These are phyloP conservation scores for Mortierella sp. DNA, from an alignment of 371 early-diverging fungal genomes.

Conservation along the genomic window DNA sequence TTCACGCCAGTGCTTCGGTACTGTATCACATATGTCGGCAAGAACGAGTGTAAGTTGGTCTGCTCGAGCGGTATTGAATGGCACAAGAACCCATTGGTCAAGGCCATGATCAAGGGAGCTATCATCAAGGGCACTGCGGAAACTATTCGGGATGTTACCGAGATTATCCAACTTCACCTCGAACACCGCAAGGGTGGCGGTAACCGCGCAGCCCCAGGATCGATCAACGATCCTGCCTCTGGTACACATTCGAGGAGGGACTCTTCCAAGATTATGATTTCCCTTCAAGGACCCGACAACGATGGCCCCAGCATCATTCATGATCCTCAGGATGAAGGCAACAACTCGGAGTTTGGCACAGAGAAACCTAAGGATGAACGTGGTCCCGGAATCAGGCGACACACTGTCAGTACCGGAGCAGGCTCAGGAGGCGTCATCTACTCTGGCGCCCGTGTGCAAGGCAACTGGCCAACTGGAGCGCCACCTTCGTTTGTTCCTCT, in stretches of 20 bases:
- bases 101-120: conserved; percentile 60
- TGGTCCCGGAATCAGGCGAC: conserved; percentile 32
- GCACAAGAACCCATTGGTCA: conserved; percentile 69
- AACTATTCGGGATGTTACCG: conserved; percentile 44
- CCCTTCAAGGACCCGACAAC: conserved; percentile 43
- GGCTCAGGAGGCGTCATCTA: conserved; percentile 12
- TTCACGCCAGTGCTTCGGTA: conserved; percentile 71
- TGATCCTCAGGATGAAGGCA: conserved; percentile 25
- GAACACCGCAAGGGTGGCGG: conserved; percentile 20
- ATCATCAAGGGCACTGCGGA: conserved; percentile 53
- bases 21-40: conserved; percentile 67
- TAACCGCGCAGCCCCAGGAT: not conserved
- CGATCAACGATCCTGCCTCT: not conserved
- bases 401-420: conserved; percentile 46
- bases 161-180: conserved; percentile 41
- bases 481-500: conserved; percentile 33
- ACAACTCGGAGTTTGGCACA: not conserved
- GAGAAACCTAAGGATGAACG: conserved; percentile 17
- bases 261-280: conserved; percentile 36
- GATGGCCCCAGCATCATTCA: conserved; percentile 32
- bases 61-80: conserved; percentile 70
- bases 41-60: conserved; percentile 62
- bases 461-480: conserved; percentile 50
- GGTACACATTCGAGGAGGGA: conserved; percentile 12
- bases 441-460: conserved; percentile 36